A percentile compares a stretch with the other conserved stretches of the same genome.
Conservation (phyloP, 2,329 filamentous ascomycete species). For the Elsinoe arachidis region DNA sequence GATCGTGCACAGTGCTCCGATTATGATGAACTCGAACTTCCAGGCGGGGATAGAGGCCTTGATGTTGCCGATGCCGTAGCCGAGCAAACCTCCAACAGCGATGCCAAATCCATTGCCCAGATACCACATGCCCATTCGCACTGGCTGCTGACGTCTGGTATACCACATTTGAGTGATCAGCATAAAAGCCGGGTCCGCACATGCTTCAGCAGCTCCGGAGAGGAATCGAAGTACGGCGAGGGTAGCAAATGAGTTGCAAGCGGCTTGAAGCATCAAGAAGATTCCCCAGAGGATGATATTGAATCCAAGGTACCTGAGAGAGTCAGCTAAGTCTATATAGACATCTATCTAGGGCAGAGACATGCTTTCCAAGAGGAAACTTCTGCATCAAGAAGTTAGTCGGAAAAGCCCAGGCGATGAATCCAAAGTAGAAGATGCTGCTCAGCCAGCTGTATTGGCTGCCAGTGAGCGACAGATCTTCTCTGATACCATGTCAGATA, state of each 20-base stretch:
- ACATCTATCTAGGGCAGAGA: neutral
- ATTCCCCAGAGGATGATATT: slow-evolving; percentile 50
- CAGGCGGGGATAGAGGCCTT: slow-evolving; percentile 48
- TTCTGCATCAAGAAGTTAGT: slow-evolving; percentile 44
- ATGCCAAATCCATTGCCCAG: slow-evolving; percentile 49
- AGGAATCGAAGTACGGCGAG: slow-evolving; percentile 48
- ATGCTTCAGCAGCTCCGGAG: slow-evolving; percentile 47
- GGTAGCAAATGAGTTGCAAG: slow-evolving; percentile 34
- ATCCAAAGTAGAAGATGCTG: slow-evolving; percentile 48
- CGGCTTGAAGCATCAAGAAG: slow-evolving; percentile 22
- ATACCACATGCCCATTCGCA: slow-evolving; percentile 50
- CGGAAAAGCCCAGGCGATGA: slow-evolving; percentile 46
- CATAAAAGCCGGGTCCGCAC: slow-evolving; percentile 51
- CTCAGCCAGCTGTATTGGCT: slow-evolving; percentile 50
- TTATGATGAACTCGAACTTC: slow-evolving; percentile 59
- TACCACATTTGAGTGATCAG: slow-evolving; percentile 57
- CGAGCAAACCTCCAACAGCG: slow-evolving; percentile 46
- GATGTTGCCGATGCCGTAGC: slow-evolving; percentile 48
- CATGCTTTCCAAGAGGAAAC: slow-evolving; percentile 36
- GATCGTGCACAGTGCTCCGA: slow-evolving; percentile 42
- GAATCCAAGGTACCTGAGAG: slow-evolving; percentile 35
- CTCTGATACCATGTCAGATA: slow-evolving; percentile 16
- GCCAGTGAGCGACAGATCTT: slow-evolving; percentile 50
- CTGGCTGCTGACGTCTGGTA: slow-evolving; percentile 52
- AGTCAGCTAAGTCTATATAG: neutral